Percentiles rank a stretch among this genome's conserved stretches.
These are phyloP conservation scores for Ustilago esculenta DNA, from an alignment of 1,284 basidiomycete genomes.

Conservation along the genomic window DNA sequence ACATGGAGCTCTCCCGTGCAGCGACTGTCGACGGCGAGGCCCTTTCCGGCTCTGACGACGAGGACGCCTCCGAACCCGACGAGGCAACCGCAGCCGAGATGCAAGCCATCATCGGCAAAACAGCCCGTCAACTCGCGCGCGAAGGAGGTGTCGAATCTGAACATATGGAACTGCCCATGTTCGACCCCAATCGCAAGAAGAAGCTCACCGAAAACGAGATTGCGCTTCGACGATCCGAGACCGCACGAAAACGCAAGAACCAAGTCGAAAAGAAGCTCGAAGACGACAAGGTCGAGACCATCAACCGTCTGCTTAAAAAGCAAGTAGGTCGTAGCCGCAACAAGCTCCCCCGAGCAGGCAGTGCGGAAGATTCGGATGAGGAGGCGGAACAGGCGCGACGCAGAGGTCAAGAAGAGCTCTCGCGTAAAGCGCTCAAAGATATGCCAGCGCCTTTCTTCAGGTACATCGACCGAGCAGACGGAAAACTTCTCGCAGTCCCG, in stretches of 20 bases:
- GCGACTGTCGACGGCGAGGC: not conserved
- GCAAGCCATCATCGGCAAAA: constrained; percentile 51
- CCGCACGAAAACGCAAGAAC: constrained; percentile 83
- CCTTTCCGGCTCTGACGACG: constrained; percentile 4
- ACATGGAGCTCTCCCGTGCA: constrained; percentile 14
- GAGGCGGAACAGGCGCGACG: constrained; percentile 18
- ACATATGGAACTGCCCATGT: constrained; percentile 58
- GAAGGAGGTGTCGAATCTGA: constrained; percentile 42
- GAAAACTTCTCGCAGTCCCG: constrained; percentile 30
- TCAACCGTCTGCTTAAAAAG: constrained; percentile 88
- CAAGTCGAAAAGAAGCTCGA: constrained; percentile 88
- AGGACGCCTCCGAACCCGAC: constrained; percentile 33
- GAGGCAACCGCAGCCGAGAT: constrained; percentile 39
- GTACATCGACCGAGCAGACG: constrained; percentile 22
- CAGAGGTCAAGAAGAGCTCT: constrained; percentile 23
- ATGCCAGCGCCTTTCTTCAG: constrained; percentile 37
- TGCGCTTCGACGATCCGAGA: constrained; percentile 82
- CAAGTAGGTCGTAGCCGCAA: constrained; percentile 60
- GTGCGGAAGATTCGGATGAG: constrained; percentile 26
- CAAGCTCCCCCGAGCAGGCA: constrained; percentile 39
- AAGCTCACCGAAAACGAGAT: constrained; percentile 83
- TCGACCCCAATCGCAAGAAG: constrained; percentile 73
- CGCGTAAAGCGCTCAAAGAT: constrained; percentile 38
- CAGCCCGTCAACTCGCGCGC: constrained; percentile 61
- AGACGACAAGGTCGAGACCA: constrained; percentile 88